Evolutionary conservation across 176 grass and related monocot species (phyloP), one percentile per base, ranked within the genome.

Genomic region (Thalia dealbata): DNA sequence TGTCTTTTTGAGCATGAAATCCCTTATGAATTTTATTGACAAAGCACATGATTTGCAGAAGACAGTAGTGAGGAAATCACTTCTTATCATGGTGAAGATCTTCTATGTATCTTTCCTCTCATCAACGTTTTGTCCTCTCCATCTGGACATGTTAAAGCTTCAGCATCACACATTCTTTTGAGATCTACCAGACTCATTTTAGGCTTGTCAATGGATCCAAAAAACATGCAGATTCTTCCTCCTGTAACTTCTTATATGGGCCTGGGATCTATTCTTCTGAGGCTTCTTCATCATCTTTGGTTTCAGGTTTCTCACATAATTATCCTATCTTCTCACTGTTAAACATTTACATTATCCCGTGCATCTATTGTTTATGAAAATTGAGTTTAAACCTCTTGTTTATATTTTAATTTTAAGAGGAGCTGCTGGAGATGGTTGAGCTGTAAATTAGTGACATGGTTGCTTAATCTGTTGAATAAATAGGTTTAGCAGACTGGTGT

Each of bases 71-170:
- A 81, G 58, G 78, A 80, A 85, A 35, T 14, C 71, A 56, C 46
- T 78, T 52, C 74, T n/a, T 25, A 51, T 56, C 25, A 88, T 10
- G 80, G 63, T 13, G 90, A 85, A 69, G 95, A 97, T 73, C 83
- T 97, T 76, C 70, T 97, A 9, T 97, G 85, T 75, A 50, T 92
- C 54, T 81, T 88, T 65, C 81, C 95, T 69, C 78, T 86, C 80
- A 86, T 88, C 61, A 90, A 80, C 51, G 83, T 92, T 52, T 28
- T 81, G 50, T 86, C 85, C 64, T 97, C 87, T 55, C 87, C 95
- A 72, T 97, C 89, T 30, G 84, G 85, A 73, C 90, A 81, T 86
- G 76, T 97, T 67, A 97, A 92, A 84, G 69, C 71, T 73, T 76
- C 76, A 43, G 90, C 87, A 84, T 80, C 81, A 72, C 65, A 76